Evolutionary conservation across 2,329 filamentous ascomycete genomes (phyloP).

Genomic region (Madurella mycetomatis): DNA sequence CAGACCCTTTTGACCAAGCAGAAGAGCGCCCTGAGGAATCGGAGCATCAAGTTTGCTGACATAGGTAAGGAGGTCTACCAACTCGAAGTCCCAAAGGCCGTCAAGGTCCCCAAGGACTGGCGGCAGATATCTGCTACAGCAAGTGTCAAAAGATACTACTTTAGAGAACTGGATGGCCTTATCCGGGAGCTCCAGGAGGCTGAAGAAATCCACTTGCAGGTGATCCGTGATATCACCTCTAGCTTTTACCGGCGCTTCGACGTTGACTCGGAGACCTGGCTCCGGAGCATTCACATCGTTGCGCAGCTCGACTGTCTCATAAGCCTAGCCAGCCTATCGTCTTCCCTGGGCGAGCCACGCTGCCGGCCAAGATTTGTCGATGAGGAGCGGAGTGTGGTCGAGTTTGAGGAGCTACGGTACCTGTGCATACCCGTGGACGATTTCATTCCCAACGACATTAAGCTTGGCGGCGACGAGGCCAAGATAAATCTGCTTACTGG

Average conservation of each 20-base stretch:
- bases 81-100: conserved; percentile 77
- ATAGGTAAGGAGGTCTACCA: conserved; percentile 98
- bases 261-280: conserved; percentile 77
- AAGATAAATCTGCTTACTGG: conserved; percentile 92
- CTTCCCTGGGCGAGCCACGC: conserved; percentile 75
- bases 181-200: conserved; percentile 89
- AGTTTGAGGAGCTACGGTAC: conserved; percentile 88
- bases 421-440: conserved; percentile 92
- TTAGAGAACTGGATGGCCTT: conserved; percentile 71
- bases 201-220: conserved; percentile 87
- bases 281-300: conserved; percentile 83
- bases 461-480: conserved; percentile 71
- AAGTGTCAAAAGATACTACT: conserved; percentile 90
- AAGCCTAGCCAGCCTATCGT: conserved; percentile 84
- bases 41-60: conserved; percentile 69
- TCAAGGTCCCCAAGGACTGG: conserved; percentile 86
- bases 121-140: conserved; percentile 94
- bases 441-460: conserved; percentile 94
- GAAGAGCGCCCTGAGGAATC: conserved; percentile 69
- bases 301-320: conserved; percentile 93
- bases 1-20: conserved; percentile 66
- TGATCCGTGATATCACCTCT: conserved; percentile 77
- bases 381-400: conserved; percentile 76
- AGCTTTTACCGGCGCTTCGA: conserved; percentile 88
- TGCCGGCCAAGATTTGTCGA: conserved; percentile 85